Evolutionary conservation across 208 protist genomes (phyloP), one percentile per base, ranked within the genome.

Genomic region (Crithidia expoeki): DNA sequence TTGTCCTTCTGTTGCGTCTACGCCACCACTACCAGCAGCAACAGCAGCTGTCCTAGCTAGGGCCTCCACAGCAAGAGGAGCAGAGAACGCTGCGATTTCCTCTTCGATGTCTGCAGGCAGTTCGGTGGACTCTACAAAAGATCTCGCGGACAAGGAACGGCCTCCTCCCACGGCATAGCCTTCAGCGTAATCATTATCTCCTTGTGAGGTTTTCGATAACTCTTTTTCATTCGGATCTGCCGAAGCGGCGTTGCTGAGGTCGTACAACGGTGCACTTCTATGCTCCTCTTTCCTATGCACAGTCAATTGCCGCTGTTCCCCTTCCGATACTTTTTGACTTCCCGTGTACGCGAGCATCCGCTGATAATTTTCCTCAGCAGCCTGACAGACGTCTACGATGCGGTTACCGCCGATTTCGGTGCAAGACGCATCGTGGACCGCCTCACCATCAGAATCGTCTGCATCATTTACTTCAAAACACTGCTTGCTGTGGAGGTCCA

Each of bases 241-340:
- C 6, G 72, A 30, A 25, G 59, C 58, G 9, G 72, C 51, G 59
- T 73, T 78, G 49, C 64, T 72, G 16, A 52, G 38, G 50, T 73
- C 65, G 59, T 78, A 78, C 32, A 78, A 65, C 17, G 65, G 64
- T 9, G 65, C 72, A 7, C 58, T 21, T 9, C 42, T 17, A 16
- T 12, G 6, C 2, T 17, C 40, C 32, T 27, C 53, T 1, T 51
- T 28, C 3, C 27, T 2, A 6, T 42, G 36, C 36, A 42, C 10
- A 19, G 5, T 53, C 6, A 7, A 17, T 1, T 59, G 27, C 2
- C 11, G 16, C 14, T 68, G 21, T 23, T 72, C 12, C 19, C 21
- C 44, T 6, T 21, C 16, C 14, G 16, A 17, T 17, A 12, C 44
- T 5, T 49, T 17, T 7, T 28, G 44, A 14, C 16, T 27, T 21